Conservation (phyloP, 495 filamentous ascomycete genomes). For the Cryomyces minteri region DNA sequence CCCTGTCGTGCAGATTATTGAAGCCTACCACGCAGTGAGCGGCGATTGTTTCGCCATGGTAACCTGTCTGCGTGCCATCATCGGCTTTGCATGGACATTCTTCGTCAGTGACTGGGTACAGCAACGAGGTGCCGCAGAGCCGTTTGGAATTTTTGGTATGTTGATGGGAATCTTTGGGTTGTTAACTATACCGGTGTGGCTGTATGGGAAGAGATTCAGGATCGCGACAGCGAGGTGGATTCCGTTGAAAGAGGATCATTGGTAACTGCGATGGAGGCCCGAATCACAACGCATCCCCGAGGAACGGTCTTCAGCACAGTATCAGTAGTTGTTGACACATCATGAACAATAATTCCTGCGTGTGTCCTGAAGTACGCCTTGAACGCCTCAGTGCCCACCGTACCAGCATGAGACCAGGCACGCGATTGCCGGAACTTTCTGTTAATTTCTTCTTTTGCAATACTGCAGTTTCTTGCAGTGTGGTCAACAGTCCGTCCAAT, state of each 20-base stretch:
- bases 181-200: constrained; percentile 8
- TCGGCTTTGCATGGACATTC: constrained; percentile 17
- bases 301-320: no score
- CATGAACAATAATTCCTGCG: no score
- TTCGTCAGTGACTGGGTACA: constrained; percentile 12
- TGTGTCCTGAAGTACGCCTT: no score
- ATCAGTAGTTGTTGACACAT: no score
- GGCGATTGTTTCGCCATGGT: constrained; percentile 17
- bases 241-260: neutral
- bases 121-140: constrained; percentile 8
- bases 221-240: constrained; percentile 10
- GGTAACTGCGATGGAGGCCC: neutral
- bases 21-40: constrained; percentile 13
- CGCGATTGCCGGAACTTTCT: no score
- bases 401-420: no score
- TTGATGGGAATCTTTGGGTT: constrained; percentile 14
- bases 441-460: no score
- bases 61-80: constrained; percentile 10
- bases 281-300: no score
- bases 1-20: constrained; percentile 7
- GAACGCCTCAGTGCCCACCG: no score
- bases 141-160: constrained; percentile 19
- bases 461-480: no score
- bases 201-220: constrained; percentile 10
- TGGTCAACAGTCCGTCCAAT: no score